phyloP scores from a whole-genome alignment of 2,329 filamentous ascomycete genomes.

The Fusarium sp. region DNA sequence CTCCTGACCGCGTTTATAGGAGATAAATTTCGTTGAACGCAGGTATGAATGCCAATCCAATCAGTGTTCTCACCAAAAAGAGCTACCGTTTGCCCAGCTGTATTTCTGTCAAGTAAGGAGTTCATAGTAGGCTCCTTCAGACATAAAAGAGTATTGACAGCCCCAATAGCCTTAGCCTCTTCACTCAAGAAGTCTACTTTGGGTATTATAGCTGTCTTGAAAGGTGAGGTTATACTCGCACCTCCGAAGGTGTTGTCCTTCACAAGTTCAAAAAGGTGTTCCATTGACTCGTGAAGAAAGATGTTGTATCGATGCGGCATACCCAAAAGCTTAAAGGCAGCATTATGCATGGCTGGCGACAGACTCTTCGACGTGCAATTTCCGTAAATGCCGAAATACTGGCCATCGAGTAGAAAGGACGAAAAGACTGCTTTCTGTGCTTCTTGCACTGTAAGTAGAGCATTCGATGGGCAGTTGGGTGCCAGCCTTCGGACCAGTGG shows the following conservation, averaged over 20 bases:
- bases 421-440: background rate
- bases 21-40: constrained; percentile 1
- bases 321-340: background rate
- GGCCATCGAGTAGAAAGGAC: background rate
- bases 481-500: background rate
- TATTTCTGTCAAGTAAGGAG: background rate
- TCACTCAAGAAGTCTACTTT: background rate
- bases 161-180: constrained; percentile 1
- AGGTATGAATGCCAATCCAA: constrained; percentile 2
- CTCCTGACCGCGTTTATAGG: constrained; percentile 7
- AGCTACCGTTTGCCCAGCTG: background rate
- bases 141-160: background rate
- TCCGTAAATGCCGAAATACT: constrained; percentile 3
- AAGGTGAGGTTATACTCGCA: background rate
- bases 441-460: background rate
- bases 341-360: constrained; percentile 1
- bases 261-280: background rate
- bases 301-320: constrained; percentile 5
- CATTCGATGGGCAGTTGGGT: background rate
- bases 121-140: background rate
- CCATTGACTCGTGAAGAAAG: background rate
- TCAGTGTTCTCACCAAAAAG: constrained; percentile 4
- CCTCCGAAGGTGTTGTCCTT: background rate
- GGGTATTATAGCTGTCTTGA: background rate
- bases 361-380: background rate